Evolutionary conservation across 139 green algal genomes (phyloP).

Genomic region (Closterium sp.): DNA sequence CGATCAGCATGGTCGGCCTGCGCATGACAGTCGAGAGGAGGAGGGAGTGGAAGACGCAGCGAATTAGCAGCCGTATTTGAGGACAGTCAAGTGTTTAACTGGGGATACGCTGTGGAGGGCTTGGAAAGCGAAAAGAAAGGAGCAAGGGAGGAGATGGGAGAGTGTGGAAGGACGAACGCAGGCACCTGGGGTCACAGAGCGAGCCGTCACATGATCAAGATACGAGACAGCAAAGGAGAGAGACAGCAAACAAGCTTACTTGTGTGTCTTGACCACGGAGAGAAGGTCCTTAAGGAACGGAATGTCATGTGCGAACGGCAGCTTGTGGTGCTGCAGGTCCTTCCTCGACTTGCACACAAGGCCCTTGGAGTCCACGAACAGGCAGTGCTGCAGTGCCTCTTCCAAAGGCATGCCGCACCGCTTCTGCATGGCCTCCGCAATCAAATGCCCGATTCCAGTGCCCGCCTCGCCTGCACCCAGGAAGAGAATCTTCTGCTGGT

Average conservation of each 20-base stretch:
- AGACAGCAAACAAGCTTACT: not conserved
- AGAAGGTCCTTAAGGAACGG: slow-evolving; percentile 37
- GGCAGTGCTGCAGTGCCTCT: slow-evolving; percentile 60
- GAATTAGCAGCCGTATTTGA: not conserved
- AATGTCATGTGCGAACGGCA: slow-evolving; percentile 75
- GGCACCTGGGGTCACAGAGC: too few species aligned
- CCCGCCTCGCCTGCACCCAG: slow-evolving; percentile 26
- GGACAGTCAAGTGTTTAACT: too few species aligned
- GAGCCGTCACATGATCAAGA: not conserved
- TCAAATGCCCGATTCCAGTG: slow-evolving; percentile 26
- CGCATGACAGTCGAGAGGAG: not conserved
- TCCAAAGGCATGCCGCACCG: not conserved
- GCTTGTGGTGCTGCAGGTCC: slow-evolving; percentile 76
- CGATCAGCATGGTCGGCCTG: slow-evolving; percentile 45
- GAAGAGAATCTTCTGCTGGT: slow-evolving; percentile 33
- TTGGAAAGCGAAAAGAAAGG: not conserved
- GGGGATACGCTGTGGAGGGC: not conserved
- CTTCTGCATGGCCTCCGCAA: slow-evolving; percentile 9
- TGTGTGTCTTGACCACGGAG: slow-evolving; percentile 15
- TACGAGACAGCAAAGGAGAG: not conserved
- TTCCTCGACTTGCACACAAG: slow-evolving; percentile 62
- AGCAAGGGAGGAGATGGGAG: too few species aligned
- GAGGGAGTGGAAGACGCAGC: not conserved
- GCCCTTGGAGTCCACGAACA: slow-evolving; percentile 77
- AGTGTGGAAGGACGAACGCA: too few species aligned